These are phyloP conservation scores for Pharus latifolius DNA, from an alignment of 176 grass and related monocot genomes.

Conservation along the genomic window DNA sequence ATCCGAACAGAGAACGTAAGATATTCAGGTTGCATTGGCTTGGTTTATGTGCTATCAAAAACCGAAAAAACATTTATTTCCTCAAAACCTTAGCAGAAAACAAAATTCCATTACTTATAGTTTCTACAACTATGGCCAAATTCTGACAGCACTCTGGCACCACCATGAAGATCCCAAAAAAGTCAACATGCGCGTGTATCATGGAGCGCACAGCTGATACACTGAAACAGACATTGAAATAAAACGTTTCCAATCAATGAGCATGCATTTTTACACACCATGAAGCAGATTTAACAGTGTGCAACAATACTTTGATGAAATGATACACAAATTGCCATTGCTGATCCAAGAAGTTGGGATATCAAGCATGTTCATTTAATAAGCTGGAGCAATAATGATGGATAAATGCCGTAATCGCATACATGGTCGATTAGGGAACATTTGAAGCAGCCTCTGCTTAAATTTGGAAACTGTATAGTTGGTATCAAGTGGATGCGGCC, in stretches of 20 bases:
- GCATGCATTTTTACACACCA: constrained; percentile 12
- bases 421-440: neutral
- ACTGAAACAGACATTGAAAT: too few relatives aligned
- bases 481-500: constrained; percentile 19
- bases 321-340: neutral
- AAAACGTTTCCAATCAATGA: neutral
- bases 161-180: too few relatives aligned
- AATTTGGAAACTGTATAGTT: neutral
- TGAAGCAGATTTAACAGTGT: neutral
- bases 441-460: neutral
- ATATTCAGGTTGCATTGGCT: too few relatives aligned
- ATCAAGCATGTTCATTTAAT: neutral
- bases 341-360: neutral
- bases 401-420: neutral
- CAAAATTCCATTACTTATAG: too few relatives aligned
- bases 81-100: too few relatives aligned
- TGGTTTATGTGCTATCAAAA: too few relatives aligned
- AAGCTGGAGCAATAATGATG: neutral
- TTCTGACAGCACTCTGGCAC: too few relatives aligned
- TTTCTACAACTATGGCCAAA: too few relatives aligned
- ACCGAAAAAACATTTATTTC: too few relatives aligned
- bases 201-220: too few relatives aligned
- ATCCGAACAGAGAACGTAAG: too few relatives aligned
- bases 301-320: neutral
- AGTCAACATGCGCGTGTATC: too few relatives aligned